Evolutionary conservation across 2,329 filamentous ascomycete species (phyloP), one percentile per base, ranked within the genome.

Genomic region (Coniochaeta pulveracea): DNA sequence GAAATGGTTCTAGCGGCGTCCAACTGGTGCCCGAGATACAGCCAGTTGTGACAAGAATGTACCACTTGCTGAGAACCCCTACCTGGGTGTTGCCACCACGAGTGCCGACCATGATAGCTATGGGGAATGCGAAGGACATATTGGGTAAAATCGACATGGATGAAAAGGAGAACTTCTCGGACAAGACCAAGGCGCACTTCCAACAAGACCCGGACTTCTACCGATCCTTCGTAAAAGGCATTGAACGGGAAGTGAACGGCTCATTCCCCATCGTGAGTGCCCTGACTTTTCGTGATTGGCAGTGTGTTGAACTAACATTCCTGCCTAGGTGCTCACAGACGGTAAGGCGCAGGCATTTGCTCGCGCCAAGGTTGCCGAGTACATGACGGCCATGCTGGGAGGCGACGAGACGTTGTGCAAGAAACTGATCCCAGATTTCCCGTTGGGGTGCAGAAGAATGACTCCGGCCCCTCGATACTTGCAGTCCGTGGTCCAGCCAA

Each of bases 1-100:
- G 70, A 7, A 72, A 69, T 33, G 69, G 69, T 6, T 58, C 68
- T 12, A 69, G 66, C 1, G 69, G 66, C 1, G 58, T 73, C 10
- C 70, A 75, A 40, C 52, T 74, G 16, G 45, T 71, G 7, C 63
- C 68, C 1, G 57, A 61, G 19, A 60, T 73, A n/a, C 60, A 63
- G 32, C 54, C 55, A 42, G 49, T 49, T 15, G 55, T 54, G 15
- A 49, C 54, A 23, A 51, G 60, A 33, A 42, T 62, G 10, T 49
- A 52, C 36, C 53, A 58, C 34, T 48, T 58, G 26, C 45, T 64
- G n/a, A 52, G 60, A 18, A 56, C 56, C 11, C 60, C 59, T 10
- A 56, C 55, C 8, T 66, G 59, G 61, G 53, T 63, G 7, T 39
- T 51, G 6, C 56, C 56, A 4, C 53, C 56, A 6, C 45, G 51